These are phyloP conservation scores for Nadsonia starkeyi-henricii DNA, from an alignment of 1,139 yeast species.

Conservation along the genomic window DNA sequence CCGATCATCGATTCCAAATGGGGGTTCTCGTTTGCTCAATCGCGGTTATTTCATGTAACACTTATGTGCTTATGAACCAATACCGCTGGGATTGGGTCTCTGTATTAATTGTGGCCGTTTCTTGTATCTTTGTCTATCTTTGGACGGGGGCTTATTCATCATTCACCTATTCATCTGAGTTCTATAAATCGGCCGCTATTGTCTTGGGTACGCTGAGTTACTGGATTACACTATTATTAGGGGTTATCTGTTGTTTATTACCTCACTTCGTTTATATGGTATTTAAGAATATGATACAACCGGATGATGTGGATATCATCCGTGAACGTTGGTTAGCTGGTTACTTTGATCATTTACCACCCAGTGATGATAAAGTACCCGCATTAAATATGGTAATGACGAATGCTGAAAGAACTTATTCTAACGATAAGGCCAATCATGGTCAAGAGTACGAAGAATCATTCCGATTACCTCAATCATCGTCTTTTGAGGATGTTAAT, in stretches of 20 bases:
- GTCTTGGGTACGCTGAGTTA: conserved; percentile 58
- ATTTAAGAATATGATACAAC: conserved; percentile 45
- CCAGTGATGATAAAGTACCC: neutral
- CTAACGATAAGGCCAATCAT: no score
- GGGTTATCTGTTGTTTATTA: conserved; percentile 54
- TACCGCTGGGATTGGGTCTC: conserved; percentile 93
- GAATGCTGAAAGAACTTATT: neutral
- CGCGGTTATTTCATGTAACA: conserved; percentile 68
- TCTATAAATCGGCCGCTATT: conserved; percentile 65
- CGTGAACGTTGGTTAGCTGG: conserved; percentile 40
- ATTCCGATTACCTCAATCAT: no score
- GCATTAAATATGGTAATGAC: neutral
- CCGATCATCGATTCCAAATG: conserved; percentile 73
- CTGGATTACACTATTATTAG: conserved; percentile 72
- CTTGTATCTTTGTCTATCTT: conserved; percentile 54
- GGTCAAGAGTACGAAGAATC: no score
- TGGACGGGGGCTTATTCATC: conserved; percentile 94
- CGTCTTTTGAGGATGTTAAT: no score
- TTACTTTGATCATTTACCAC: conserved; percentile 9
- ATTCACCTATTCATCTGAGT: conserved; percentile 44
- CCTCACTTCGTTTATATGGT: conserved; percentile 65
- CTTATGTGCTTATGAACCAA: conserved; percentile 68
- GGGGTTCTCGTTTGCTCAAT: conserved; percentile 74
- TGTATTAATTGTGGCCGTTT: conserved; percentile 44
- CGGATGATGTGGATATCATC: conserved; percentile 71